Evolutionary conservation across 2,329 filamentous ascomycete genomes (phyloP), one percentile per base, ranked within the genome.

Genomic region (Metarhizium humberi): DNA sequence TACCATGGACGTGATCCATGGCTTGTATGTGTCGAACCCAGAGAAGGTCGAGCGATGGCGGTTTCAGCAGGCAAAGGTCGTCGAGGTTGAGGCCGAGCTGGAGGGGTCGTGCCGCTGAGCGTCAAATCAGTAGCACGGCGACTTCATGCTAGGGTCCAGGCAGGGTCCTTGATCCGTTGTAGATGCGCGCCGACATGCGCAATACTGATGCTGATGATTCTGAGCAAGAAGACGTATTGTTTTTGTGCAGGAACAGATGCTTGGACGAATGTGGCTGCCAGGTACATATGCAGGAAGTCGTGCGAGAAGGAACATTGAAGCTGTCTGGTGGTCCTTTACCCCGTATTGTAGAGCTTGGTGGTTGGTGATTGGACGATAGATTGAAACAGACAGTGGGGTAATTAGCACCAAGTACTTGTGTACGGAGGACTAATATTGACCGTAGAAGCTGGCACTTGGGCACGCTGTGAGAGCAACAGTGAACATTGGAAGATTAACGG

Each of bases 1-100:
- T 32, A 48, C 36, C 40, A 32, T 29, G 42, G 30, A 51, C 11
- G 14, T 51, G 20, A 11, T 55, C 53, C 56, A 57, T 57, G 42
- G 18, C 38, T 40, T 50, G 13, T 29, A 3, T n/a, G 14, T 51
- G 8, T 4, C 30, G 54, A 48, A 4, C 7, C 20, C 25, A 10
- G 20, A 4, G 14, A n/a, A 48, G 45, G 20, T 36, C 8, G 45
- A 3, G 14, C n/a, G 25, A 45, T 20, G 40, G 36, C 42, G 16
- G 42, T 18, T 45, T 6, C 8, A 40, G 36, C 13, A 18, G 47
- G 14, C 20, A 6, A 38, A 16, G 6, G 10, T 29, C 42, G 52
- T 30, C 16, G 13, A 4, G n/a, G 34, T 13, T 13, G 47, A 20
- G 14, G 8, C 34, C 46, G 46, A 43, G 14, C 13, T 34, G 18